These are phyloP conservation scores for Saturnispora kantuleensis DNA, from an alignment of 805 yeast species.

Conservation along the genomic window DNA sequence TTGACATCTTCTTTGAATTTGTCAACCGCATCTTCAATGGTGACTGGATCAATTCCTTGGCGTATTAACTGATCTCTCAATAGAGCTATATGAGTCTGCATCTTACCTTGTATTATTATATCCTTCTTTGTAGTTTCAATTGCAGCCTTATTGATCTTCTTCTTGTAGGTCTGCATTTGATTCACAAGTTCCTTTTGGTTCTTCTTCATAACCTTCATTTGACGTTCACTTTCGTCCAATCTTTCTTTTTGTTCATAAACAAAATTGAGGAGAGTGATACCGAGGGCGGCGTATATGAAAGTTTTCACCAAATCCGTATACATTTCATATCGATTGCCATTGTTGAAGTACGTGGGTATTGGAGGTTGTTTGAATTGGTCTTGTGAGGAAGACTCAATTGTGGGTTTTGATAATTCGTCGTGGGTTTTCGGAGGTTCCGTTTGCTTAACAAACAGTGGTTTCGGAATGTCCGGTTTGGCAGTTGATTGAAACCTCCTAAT, in stretches of 20 bases:
- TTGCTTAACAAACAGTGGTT: conserved; percentile 19
- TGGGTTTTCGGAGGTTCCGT: conserved; percentile 25
- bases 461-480: conserved; percentile 7
- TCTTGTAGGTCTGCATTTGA: conserved; percentile 39
- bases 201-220: conserved; percentile 17
- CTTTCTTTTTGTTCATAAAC: conserved; percentile 17
- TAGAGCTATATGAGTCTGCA: conserved; percentile 60
- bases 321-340: not conserved
- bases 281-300: conserved; percentile 11
- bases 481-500: not conserved
- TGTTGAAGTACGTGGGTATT: conserved; percentile 1
- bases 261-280: conserved; percentile 6
- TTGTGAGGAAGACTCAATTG: too few species aligned
- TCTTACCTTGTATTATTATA: conserved; percentile 42
- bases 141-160: conserved; percentile 43
- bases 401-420: conserved; percentile 3
- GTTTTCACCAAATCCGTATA: conserved; percentile 7
- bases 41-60: conserved; percentile 47
- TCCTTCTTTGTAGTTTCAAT: conserved; percentile 40
- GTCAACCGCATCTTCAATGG: conserved; percentile 40
- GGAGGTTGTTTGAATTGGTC: not conserved
- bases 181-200: conserved; percentile 32
- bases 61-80: conserved; percentile 51
- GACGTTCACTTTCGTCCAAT: conserved; percentile 19
- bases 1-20: conserved; percentile 52